Evolutionary conservation across 2,329 filamentous ascomycete species (phyloP).

Genomic region (Epichloe aotearoae): DNA sequence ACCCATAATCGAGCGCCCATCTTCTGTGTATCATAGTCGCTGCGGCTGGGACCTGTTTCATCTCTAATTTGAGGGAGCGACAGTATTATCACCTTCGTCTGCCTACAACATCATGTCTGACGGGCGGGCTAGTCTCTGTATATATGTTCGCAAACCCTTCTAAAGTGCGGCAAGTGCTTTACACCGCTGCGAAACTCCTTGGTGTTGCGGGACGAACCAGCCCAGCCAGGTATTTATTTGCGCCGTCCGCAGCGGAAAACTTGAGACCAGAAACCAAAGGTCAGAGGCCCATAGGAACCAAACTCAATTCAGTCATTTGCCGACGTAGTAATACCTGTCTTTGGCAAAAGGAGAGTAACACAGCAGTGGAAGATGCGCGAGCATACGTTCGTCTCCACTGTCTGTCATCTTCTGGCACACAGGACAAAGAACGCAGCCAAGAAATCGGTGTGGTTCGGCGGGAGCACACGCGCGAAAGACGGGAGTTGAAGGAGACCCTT

Average conservation of each 20-base stretch:
- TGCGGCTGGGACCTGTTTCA: too few relatives aligned
- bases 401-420: neutral
- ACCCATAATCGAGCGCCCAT: too few relatives aligned
- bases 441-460: neutral
- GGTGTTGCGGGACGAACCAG: neutral
- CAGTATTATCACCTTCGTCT: too few relatives aligned
- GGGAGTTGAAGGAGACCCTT: neutral
- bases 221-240: neutral
- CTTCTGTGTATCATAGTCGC: too few relatives aligned
- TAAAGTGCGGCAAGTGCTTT: neutral
- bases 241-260: neutral
- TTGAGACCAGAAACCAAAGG: too few relatives aligned
- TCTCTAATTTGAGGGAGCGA: too few relatives aligned
- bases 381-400: neutral
- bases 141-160: too few relatives aligned
- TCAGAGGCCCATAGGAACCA: too few relatives aligned
- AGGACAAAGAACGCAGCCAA: neutral
- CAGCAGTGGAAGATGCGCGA: neutral
- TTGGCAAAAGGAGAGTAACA: neutral
- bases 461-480: neutral
- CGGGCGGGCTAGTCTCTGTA: too few relatives aligned
- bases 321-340: neutral
- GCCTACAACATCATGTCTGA: too few relatives aligned
- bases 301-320: neutral
- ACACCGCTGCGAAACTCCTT: neutral